Evolutionary conservation across 306 rosid species (phyloP), one percentile per base, ranked within the genome.

Genomic region (Cucurbita ficifolia): DNA sequence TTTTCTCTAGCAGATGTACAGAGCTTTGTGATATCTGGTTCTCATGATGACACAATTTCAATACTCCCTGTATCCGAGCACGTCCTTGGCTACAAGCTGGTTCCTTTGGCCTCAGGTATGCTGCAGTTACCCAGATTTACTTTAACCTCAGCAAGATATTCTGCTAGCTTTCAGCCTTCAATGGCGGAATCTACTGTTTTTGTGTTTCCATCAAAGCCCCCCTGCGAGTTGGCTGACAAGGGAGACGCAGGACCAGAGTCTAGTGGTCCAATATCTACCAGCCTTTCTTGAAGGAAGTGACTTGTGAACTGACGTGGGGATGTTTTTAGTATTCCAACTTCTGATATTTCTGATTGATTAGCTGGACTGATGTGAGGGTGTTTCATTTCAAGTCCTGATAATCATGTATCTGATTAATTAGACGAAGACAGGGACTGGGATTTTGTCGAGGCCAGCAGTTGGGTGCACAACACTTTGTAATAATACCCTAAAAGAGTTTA

Each of bases 41-140:
- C 89, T 76, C 96, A 94, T 76, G 84, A 79, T 70, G 96, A 94
- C 74, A 87, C 90, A 53, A 22, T 86, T 18, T 79, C 80, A 62
- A 85, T 94, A 86, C 97, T 94, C 76, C 99, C 99, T 0, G 91
- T 82, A 76, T 87, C 96, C 3, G 95, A 86, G 83, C 89, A 84
- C 73, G 75, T 90, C 36, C 84, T 89, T 55, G 79, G 90, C 64
- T 94, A 87, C 87, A 94, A 89, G 86, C 92, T 94, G 56, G 98
- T 94, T 51, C 96, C 97, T 14, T 93, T 90, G 79, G 87, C 92
- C 50, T 85, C 96, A 1, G 96, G 97, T 46, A 56, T 84, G 81
- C 95, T 86, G 65, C 95, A 86, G 76, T 82, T 94, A 67, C 98
- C 98, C 5, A 89, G 77, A 83, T 85, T 87, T 83, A 83, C 88